Percentiles rank a stretch among this genome's conserved stretches.
Evolutionary conservation across 2,329 filamentous ascomycete species (phyloP).

Genomic region (Aspergillus uvarum): DNA sequence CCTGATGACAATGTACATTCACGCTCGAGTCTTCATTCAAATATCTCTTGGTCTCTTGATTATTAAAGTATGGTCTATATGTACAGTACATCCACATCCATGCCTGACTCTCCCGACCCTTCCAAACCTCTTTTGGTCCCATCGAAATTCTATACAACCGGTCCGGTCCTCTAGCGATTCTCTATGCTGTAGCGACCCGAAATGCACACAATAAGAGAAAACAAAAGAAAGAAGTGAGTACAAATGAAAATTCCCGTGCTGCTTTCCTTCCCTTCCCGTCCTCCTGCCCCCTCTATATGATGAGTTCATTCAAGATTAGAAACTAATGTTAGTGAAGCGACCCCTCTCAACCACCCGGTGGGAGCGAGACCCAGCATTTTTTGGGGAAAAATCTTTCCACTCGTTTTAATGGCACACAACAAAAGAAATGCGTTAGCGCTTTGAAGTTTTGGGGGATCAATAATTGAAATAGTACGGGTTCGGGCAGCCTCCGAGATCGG

Average conservation of each 20-base stretch:
- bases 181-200: not conserved
- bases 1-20: too few relatives aligned
- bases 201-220: not conserved
- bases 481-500: slow-evolving; percentile 19
- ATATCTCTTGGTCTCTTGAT: too few relatives aligned
- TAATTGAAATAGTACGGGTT: slow-evolving; percentile 32
- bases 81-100: too few relatives aligned
- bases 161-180: not conserved
- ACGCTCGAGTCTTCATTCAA: too few relatives aligned
- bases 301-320: not conserved
- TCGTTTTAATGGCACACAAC: too few relatives aligned
- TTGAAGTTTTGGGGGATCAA: not conserved
- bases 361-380: not conserved
- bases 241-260: not conserved
- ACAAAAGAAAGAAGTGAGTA: not conserved
- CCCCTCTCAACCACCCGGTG: not conserved
- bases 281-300: not conserved
- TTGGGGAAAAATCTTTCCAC: too few relatives aligned
- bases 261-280: not conserved
- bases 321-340: not conserved
- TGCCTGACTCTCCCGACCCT: too few relatives aligned
- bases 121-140: too few relatives aligned
- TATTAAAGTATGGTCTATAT: too few relatives aligned
- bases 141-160: too few relatives aligned
- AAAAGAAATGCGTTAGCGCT: too few relatives aligned